phyloP scores from a whole-genome alignment of 257 asterid species.

The Petunia secreta region DNA sequence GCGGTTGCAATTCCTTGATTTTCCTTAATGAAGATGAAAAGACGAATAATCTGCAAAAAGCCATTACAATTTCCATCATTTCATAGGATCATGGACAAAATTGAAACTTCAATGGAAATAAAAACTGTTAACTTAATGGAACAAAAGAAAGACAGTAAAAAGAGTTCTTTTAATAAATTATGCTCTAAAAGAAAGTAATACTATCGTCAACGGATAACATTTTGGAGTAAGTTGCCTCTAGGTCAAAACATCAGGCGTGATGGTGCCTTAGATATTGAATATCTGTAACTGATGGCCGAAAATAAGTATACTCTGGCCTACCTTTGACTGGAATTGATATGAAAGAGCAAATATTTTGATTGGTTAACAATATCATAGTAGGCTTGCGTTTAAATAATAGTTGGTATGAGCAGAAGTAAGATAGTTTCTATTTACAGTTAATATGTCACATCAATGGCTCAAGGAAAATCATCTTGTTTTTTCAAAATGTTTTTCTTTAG shows the following conservation, averaged over 20 bases:
- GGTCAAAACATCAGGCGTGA: not conserved
- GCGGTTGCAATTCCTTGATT: conserved; percentile 75
- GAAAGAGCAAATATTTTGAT: not conserved
- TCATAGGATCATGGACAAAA: conserved; percentile 9
- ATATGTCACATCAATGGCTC: too few relatives aligned
- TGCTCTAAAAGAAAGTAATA: conserved; percentile 6
- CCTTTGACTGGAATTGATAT: not conserved
- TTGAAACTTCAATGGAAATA: not conserved
- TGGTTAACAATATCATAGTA: not conserved
- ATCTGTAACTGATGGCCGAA: too few relatives aligned
- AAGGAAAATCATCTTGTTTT: too few relatives aligned
- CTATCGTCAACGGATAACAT: conserved; percentile 6
- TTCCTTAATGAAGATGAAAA: conserved; percentile 82
- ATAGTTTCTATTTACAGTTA: too few relatives aligned
- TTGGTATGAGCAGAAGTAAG: not conserved
- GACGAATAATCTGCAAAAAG: conserved; percentile 76
- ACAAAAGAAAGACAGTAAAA: not conserved
- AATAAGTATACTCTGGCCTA: too few relatives aligned
- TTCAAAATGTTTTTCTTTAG: too few relatives aligned
- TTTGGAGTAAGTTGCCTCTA: conserved; percentile 1
- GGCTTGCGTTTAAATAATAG: not conserved
- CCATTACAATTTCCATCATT: conserved; percentile 25
- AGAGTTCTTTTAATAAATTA: not conserved
- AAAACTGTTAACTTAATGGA: not conserved
- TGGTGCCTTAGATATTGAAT: not conserved